These are phyloP conservation scores for Pyricularia grisea DNA, from an alignment of 2,329 filamentous ascomycete species.

Conservation along the genomic window DNA sequence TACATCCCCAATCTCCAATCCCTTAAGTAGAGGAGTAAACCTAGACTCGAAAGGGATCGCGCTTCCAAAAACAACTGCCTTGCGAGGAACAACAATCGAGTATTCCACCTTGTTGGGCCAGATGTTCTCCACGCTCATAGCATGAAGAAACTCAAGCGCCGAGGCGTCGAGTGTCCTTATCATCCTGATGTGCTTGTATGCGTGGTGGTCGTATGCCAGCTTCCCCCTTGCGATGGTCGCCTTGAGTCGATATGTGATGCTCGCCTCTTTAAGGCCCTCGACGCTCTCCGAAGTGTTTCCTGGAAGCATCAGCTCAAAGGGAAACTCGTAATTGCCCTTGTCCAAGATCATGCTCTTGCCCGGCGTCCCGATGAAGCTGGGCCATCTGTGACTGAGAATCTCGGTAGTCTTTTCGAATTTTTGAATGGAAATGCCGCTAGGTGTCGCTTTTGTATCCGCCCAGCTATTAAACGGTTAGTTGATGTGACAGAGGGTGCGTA, in stretches of 20 bases:
- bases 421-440: conserved; percentile 49
- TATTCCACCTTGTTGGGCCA: conserved; percentile 99
- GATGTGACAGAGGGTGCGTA: neutral
- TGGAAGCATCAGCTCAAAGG: conserved; percentile 65
- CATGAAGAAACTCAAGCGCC: conserved; percentile 70
- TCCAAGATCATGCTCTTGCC: conserved; percentile 50
- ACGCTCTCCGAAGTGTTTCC: conserved; percentile 75
- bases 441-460: conserved; percentile 41
- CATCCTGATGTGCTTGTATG: conserved; percentile 69
- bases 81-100: conserved; percentile 84
- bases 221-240: conserved; percentile 82
- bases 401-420: conserved; percentile 47
- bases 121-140: conserved; percentile 93
- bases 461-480: conserved; percentile 26
- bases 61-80: conserved; percentile 92
- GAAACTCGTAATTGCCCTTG: conserved; percentile 76
- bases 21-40: conserved; percentile 82
- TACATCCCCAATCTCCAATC: conserved; percentile 75
- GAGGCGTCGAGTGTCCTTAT: conserved; percentile 69
- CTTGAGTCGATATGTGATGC: conserved; percentile 84
- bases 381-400: conserved; percentile 63
- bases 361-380: conserved; percentile 50
- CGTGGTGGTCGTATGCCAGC: conserved; percentile 76
- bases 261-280: conserved; percentile 78
- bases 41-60: conserved; percentile 75